These are phyloP conservation scores for Puccinia novopanici DNA, from an alignment of 1,284 basidiomycete species.

Conservation along the genomic window DNA sequence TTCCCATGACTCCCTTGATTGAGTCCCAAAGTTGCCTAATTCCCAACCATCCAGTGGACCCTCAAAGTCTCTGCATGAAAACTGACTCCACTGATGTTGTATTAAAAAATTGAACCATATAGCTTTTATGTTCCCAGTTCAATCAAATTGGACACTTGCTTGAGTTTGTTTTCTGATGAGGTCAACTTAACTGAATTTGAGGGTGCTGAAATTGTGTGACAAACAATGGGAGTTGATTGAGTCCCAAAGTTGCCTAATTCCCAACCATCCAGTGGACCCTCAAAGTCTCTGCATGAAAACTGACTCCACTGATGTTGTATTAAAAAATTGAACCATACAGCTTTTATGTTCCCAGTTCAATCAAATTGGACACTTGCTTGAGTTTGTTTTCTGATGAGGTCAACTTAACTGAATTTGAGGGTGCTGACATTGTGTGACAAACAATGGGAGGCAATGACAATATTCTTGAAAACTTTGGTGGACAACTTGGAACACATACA, in stretches of 20 bases:
- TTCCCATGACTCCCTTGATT: conserved; percentile 8
- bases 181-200: background rate
- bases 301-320: background rate
- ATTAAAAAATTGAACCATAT: background rate
- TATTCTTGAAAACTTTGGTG: too few species aligned
- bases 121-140: conserved; percentile 17
- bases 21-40: background rate
- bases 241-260: background rate
- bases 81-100: background rate
- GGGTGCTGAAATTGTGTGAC: too few species aligned
- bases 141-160: background rate
- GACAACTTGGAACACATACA: too few species aligned
- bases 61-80: background rate
- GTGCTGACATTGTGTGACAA: too few species aligned
- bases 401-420: background rate
- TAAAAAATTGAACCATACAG: background rate
- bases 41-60: background rate
- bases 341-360: conserved; percentile 21
- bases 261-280: background rate
- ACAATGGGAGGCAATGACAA: too few species aligned
- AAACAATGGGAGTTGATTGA: too few species aligned
- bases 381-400: background rate
- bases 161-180: background rate
- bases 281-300: background rate
- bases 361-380: background rate